Conservation (phyloP, 768 basidiomycete species). For the Boletus sensibilis region DNA sequence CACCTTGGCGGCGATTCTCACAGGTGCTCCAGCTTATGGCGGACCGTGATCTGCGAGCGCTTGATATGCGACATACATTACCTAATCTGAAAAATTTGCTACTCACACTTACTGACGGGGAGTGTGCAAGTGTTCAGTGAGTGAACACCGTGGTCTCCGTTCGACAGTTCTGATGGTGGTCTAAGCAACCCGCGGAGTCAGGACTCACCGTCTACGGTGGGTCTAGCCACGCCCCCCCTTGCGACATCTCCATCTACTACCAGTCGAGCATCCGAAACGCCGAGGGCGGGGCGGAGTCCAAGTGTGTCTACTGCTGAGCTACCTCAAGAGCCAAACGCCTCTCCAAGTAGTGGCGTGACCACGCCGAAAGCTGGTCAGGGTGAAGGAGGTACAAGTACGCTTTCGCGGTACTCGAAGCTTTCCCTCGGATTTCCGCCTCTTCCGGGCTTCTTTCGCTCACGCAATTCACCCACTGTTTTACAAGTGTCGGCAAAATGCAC, state of each 20-base stretch:
- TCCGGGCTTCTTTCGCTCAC: slow-evolving; percentile 59
- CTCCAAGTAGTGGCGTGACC: slow-evolving; percentile 53
- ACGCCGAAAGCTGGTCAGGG: slow-evolving; percentile 50
- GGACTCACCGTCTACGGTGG: slow-evolving; percentile 24
- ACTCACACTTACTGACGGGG: slow-evolving; percentile 78
- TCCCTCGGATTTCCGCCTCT: slow-evolving; percentile 60
- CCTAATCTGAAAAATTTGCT: slow-evolving; percentile 95
- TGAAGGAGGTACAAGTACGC: slow-evolving; percentile 31
- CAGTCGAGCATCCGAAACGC: slow-evolving; percentile 24
- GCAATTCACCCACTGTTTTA: slow-evolving; percentile 49
- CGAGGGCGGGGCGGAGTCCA: slow-evolving; percentile 25
- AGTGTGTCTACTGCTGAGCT: slow-evolving; percentile 14
- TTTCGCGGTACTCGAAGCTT: slow-evolving; percentile 41
- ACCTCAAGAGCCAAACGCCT: slow-evolving; percentile 38
- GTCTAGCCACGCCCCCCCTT: slow-evolving; percentile 26
- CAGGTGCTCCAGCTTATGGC: slow-evolving; percentile 69
- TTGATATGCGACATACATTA: slow-evolving; percentile 94
- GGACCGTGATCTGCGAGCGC: slow-evolving; percentile 80
- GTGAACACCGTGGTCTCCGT: slow-evolving; percentile 21
- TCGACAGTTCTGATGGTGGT: slow-evolving; percentile 11
- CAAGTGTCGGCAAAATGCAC: slow-evolving; percentile 23
- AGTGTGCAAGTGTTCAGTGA: slow-evolving; percentile 48
- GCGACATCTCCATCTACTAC: slow-evolving; percentile 14
- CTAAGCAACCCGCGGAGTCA: slow-evolving; percentile 18
- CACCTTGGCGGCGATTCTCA: slow-evolving; percentile 3